A percentile compares a stretch with the other conserved stretches of the same genome.
Evolutionary conservation across 148 eudicot genomes (phyloP).

Genomic region (Pouteria glomerata): DNA sequence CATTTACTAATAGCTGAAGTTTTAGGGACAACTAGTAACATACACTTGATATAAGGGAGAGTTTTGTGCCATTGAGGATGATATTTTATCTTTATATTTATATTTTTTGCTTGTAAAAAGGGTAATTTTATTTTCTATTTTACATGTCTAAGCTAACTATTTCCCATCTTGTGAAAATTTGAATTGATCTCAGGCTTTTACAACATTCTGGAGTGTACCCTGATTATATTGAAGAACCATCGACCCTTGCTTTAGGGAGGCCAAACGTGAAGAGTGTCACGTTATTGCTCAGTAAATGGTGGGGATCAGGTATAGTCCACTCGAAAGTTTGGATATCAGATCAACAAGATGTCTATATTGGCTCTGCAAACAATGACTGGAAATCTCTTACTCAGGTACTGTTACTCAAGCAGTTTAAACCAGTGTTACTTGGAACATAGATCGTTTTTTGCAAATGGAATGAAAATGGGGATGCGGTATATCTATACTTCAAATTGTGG

Average conservation of each 20-base stretch:
- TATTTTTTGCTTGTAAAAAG: not conserved
- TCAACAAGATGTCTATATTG: constrained; percentile 60
- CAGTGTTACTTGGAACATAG: not conserved
- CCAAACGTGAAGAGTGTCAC: constrained; percentile 76
- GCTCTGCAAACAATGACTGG: constrained; percentile 96
- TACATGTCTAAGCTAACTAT: not conserved
- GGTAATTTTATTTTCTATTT: not conserved
- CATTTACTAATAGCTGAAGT: too few relatives aligned
- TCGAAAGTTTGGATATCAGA: constrained; percentile 96
- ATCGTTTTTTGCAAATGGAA: not conserved
- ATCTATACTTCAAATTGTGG: too few relatives aligned
- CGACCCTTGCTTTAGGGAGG: constrained; percentile 64
- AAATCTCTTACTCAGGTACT: constrained; percentile 91
- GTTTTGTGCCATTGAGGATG: too few relatives aligned
- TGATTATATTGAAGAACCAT: constrained; percentile 68
- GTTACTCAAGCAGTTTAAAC: not conserved
- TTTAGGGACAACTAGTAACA: too few relatives aligned
- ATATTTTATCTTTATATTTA: not conserved
- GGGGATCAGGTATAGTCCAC: constrained; percentile 83
- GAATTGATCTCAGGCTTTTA: constrained; percentile 49
- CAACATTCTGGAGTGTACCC: constrained; percentile 96
- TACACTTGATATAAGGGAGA: too few relatives aligned
- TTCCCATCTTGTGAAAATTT: constrained; percentile 1
- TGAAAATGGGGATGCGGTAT: too few relatives aligned
- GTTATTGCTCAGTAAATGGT: constrained; percentile 64